Percentiles rank a stretch among this genome's conserved stretches.
Evolutionary conservation across 441 rosid species (phyloP).

Genomic region (Gossypium lobatum): DNA sequence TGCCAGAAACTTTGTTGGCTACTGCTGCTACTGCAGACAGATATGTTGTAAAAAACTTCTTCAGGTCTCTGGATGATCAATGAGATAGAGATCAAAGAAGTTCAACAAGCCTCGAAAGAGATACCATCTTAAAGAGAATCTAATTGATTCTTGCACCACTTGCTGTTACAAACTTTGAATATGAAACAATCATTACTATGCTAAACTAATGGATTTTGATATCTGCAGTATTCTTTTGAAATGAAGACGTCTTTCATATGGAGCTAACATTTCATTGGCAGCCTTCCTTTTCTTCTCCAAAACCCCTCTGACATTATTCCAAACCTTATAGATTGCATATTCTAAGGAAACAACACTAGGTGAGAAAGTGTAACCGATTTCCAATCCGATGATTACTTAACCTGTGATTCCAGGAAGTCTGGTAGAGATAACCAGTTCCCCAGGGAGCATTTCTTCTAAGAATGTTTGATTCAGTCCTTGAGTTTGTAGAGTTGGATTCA

Average conservation of each 20-base stretch:
- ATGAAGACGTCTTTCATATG: slow-evolving; percentile 83
- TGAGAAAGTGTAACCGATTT: slow-evolving; percentile 65
- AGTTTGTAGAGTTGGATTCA: slow-evolving; percentile 79
- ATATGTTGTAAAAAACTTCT: background rate
- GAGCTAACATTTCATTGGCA: slow-evolving; percentile 75
- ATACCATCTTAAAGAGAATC: background rate
- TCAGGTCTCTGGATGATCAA: background rate
- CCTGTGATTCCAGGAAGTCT: slow-evolving; percentile 81
- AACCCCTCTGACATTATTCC: slow-evolving; percentile 49
- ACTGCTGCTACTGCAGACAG: background rate
- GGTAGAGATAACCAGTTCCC: slow-evolving; percentile 75
- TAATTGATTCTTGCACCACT: background rate
- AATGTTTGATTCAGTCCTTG: slow-evolving; percentile 82
- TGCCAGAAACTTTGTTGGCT: background rate
- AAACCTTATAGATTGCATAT: slow-evolving; percentile 42
- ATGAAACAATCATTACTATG: slow-evolving; percentile 5
- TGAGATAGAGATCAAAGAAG: background rate
- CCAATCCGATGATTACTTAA: slow-evolving; percentile 49
- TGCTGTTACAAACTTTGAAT: background rate
- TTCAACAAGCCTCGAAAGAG: background rate
- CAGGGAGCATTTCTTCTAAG: slow-evolving; percentile 75
- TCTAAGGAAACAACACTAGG: slow-evolving; percentile 59
- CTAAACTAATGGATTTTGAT: slow-evolving; percentile 12
- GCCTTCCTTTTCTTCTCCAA: slow-evolving; percentile 59
- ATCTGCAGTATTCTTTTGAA: slow-evolving; percentile 35